Conservation (phyloP, 768 basidiomycete species). For the Roridomyces roridus region DNA sequence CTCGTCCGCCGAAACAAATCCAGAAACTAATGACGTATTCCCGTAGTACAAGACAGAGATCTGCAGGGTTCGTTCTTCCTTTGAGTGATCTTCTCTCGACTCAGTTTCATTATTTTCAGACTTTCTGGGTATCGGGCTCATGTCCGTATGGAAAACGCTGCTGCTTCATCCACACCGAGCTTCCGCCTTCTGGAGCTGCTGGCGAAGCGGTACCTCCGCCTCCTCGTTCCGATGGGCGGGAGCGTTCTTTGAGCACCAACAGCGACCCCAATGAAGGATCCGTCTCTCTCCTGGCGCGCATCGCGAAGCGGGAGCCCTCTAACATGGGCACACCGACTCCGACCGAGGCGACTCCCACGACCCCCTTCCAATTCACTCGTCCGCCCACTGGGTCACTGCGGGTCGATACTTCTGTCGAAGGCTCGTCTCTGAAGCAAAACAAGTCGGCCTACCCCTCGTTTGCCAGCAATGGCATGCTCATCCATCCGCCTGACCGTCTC, state of each 20-base stretch:
- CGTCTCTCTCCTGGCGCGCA: constrained; percentile 78
- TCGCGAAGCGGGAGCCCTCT: constrained; percentile 59
- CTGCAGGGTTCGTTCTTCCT: constrained; percentile 68
- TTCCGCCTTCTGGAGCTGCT: constrained; percentile 67
- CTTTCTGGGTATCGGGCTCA: constrained; percentile 93
- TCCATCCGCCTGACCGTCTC: constrained; percentile 63
- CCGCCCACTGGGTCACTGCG: constrained; percentile 75
- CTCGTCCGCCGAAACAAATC: constrained; percentile 9
- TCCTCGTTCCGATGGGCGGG: constrained; percentile 58
- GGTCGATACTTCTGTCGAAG: constrained; percentile 75
- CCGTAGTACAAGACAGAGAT: constrained; percentile 91
- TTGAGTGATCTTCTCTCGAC: not conserved
- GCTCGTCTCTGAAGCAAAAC: constrained; percentile 71
- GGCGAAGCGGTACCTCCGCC: constrained; percentile 61
- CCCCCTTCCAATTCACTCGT: constrained; percentile 60
- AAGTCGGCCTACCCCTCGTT: constrained; percentile 86
- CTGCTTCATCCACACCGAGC: constrained; percentile 92
- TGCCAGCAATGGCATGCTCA: constrained; percentile 61
- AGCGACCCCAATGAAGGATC: constrained; percentile 81
- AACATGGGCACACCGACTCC: constrained; percentile 54
- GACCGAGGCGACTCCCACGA: constrained; percentile 52
- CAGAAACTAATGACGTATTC: constrained; percentile 25
- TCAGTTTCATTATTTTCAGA: constrained; percentile 46
- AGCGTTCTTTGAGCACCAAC: constrained; percentile 74
- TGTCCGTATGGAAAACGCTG: constrained; percentile 93